Conservation (phyloP, 1,284 basidiomycete species). For the Naganishia cerealis region DNA sequence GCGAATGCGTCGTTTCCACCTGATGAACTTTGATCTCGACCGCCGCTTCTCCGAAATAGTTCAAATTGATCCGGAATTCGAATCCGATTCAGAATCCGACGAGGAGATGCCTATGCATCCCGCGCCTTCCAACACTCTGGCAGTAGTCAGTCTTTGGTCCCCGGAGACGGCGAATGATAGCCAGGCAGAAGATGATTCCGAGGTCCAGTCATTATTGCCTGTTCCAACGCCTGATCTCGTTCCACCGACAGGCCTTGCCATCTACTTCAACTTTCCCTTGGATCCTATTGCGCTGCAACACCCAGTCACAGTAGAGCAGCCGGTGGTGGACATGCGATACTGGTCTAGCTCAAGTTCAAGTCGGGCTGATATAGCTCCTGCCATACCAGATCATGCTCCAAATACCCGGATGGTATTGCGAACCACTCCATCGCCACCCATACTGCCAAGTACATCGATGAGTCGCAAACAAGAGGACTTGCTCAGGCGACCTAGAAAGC, state of each 20-base stretch:
- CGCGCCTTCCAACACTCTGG: background rate
- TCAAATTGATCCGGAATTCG: background rate
- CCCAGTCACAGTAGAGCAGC: background rate
- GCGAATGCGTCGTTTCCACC: conserved; percentile 2
- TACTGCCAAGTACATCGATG: background rate
- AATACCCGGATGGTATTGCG: background rate
- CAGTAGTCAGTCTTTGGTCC: conserved; percentile 10
- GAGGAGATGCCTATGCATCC: conserved; percentile 7
- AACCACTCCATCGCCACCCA: conserved; percentile 2
- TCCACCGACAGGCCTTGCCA: background rate
- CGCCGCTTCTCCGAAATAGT: conserved; percentile 30
- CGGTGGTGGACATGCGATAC: background rate
- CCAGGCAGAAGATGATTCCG: conserved; percentile 8
- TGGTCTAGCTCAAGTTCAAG: background rate
- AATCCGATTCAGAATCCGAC: conserved; percentile 5
- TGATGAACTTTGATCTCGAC: conserved; percentile 6
- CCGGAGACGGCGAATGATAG: conserved; percentile 8
- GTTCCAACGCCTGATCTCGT: conserved; percentile 5
- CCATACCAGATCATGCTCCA: background rate
- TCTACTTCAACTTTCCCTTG: conserved; percentile 18
- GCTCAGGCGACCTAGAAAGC: background rate
- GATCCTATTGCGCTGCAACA: background rate
- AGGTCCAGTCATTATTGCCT: conserved; percentile 13
- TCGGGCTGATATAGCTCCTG: background rate
- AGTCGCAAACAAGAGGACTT: background rate